Conservation (phyloP, 2,329 filamentous ascomycete species). For the Aspergillus ustus region DNA sequence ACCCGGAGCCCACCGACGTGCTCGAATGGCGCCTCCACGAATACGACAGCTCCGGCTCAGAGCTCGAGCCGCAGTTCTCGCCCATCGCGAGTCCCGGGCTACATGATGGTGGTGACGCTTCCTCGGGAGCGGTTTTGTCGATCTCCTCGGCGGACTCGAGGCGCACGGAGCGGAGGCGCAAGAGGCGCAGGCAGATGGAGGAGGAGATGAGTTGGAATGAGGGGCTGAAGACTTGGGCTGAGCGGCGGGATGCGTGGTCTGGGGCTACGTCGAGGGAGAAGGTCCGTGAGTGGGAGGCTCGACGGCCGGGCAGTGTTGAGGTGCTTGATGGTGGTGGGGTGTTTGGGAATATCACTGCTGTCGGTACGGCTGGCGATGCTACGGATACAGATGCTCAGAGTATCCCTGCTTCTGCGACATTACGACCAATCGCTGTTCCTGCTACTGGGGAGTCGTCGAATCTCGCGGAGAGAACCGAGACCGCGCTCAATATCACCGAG, state of each 20-base stretch:
- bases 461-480: constrained; percentile 28
- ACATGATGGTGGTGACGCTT: constrained; percentile 13
- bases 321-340: not conserved
- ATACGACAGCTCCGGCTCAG: constrained; percentile 43
- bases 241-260: constrained; percentile 82
- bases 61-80: constrained; percentile 36
- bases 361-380: not conserved
- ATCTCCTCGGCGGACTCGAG: constrained; percentile 44
- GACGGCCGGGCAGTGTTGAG: constrained; percentile 9
- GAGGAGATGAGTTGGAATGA: constrained; percentile 78
- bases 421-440: not conserved
- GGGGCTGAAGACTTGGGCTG: constrained; percentile 78
- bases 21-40: constrained; percentile 43
- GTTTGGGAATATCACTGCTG: not conserved
- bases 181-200: constrained; percentile 61
- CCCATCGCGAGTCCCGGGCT: constrained; percentile 6
- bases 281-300: constrained; percentile 28
- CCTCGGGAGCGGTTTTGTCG: constrained; percentile 8
- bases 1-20: constrained; percentile 32
- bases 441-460: constrained; percentile 16
- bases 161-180: constrained; percentile 58
- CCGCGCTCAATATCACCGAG: constrained; percentile 29
- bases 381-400: not conserved
- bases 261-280: constrained; percentile 58
- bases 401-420: not conserved